Evolutionary conservation across 2,329 filamentous ascomycete species (phyloP).

Genomic region (Apiospora aurea): DNA sequence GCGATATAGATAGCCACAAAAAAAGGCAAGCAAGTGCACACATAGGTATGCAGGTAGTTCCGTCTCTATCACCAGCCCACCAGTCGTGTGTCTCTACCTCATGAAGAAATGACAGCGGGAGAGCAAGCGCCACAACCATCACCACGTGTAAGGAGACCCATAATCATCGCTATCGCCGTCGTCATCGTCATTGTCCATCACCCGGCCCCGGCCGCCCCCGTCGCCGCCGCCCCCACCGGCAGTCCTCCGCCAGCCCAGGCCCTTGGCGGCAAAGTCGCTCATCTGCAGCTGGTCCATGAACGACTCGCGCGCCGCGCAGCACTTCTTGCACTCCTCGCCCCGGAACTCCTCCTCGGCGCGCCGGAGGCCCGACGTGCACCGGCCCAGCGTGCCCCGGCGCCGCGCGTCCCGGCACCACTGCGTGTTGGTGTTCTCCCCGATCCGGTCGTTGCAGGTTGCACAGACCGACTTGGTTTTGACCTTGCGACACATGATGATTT

Average conservation of each 20-base stretch:
- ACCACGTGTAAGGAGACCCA: conserved; percentile 24
- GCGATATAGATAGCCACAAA: conserved; percentile 1
- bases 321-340: conserved; percentile 32
- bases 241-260: conserved; percentile 30
- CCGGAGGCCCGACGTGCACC: conserved; percentile 28
- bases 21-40: neutral
- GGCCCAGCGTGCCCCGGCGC: conserved; percentile 29
- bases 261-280: conserved; percentile 29
- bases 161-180: conserved; percentile 23
- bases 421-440: conserved; percentile 29
- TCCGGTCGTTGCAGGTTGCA: conserved; percentile 29
- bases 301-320: conserved; percentile 26
- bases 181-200: conserved; percentile 26
- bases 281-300: conserved; percentile 30
- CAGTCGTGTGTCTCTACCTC: neutral
- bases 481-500: conserved; percentile 30
- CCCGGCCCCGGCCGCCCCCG: neutral
- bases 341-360: conserved; percentile 31
- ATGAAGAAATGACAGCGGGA: neutral
- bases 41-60: neutral
- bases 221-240: too few species aligned
- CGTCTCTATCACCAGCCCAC: too few species aligned
- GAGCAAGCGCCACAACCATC: neutral
- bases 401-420: conserved; percentile 30
- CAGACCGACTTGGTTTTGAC: conserved; percentile 30